These are phyloP conservation scores for Volvariella volvacea DNA, from an alignment of 1,284 basidiomycete genomes.

Conservation along the genomic window DNA sequence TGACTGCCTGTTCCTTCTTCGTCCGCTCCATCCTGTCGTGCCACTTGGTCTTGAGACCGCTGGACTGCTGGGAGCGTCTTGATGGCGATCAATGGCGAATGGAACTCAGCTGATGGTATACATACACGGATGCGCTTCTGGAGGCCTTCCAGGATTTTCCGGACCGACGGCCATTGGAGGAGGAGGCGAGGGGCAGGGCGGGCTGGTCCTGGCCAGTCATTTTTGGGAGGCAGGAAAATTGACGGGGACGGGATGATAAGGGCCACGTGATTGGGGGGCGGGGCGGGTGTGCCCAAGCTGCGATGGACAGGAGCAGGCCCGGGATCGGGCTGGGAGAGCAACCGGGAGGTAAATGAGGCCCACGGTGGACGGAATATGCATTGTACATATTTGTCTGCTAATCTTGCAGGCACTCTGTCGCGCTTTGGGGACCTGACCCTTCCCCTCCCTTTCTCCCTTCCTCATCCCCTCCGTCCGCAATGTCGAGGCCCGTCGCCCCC, in stretches of 20 bases:
- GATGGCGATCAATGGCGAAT: conserved; percentile 6
- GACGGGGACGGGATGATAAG: too few species aligned
- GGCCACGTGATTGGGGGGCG: too few species aligned
- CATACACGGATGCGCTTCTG: conserved; percentile 59
- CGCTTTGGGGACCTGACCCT: conserved; percentile 1
- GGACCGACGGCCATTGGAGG: conserved; percentile 47
- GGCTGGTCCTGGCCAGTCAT: neutral
- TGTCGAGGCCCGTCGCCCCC: conserved; percentile 26
- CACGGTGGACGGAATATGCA: too few species aligned
- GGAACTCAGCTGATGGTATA: conserved; percentile 7
- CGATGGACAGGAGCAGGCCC: too few species aligned
- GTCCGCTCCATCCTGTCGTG: conserved; percentile 63
- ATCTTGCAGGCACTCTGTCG: too few species aligned
- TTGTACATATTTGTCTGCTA: too few species aligned
- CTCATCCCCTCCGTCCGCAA: conserved; percentile 14
- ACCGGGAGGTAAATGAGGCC: too few species aligned
- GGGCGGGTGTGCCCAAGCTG: too few species aligned
- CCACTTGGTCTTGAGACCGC: conserved; percentile 64
- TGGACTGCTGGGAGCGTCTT: conserved; percentile 64
- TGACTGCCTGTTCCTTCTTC: conserved; percentile 58
- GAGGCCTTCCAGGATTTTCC: conserved; percentile 62
- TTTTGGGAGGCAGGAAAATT: too few species aligned
- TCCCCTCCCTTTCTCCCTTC: conserved; percentile 5
- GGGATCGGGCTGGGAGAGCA: too few species aligned
- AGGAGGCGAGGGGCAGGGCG: conserved; percentile 37